Evolutionary conservation across 805 yeast species (phyloP), one percentile per base, ranked within the genome.

Genomic region (Kockiozyma suomiensis): DNA sequence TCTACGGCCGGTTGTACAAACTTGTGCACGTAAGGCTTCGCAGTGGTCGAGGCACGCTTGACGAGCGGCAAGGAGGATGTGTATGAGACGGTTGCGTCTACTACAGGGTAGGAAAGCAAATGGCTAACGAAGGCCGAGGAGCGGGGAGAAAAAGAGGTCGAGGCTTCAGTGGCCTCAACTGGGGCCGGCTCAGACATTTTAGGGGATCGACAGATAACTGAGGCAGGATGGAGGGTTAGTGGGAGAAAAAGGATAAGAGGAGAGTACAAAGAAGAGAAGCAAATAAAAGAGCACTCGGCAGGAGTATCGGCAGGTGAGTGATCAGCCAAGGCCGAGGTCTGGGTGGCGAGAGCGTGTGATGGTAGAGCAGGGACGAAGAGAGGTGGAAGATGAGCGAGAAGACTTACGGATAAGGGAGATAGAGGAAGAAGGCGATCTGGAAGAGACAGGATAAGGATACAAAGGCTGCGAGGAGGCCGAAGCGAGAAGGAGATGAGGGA

Each of bases 1-100:
- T 73, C 74, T 37, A 73, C 70, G 6, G 74, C 66, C 33, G 77
- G 77, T 54, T 72, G 73, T 3, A 70, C 58, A 57, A 37, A 55
- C 65, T 56, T 62, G 47, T 32, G 40, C 28, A 56, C 64, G 46
- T 58, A 56, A 15, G 66, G 66, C 59, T 54, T 56, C 15, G 66
- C 66, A 30, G 65, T 32, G 33, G 41, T 60, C 8, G 61, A 56
- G 6, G 61, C 65, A 43, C 50, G 54, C 62, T 56, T 32, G 42
- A 62, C 66, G 32, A 61, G 53, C 4, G 61, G 54, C 30, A 62
- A 26, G 5, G 59, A 51, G n/a, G 65, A 13, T 13, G 66, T 60
- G 58, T 61, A 62, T 30, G 54, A 26, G 41, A 62, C 56, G 35
- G 66, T 56, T 12, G 65, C 59, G 35, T 46, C 55, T 35, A 62